These are phyloP conservation scores for Acephala macrosclerotiorum DNA, from an alignment of 2,329 filamentous ascomycete species.

Conservation along the genomic window DNA sequence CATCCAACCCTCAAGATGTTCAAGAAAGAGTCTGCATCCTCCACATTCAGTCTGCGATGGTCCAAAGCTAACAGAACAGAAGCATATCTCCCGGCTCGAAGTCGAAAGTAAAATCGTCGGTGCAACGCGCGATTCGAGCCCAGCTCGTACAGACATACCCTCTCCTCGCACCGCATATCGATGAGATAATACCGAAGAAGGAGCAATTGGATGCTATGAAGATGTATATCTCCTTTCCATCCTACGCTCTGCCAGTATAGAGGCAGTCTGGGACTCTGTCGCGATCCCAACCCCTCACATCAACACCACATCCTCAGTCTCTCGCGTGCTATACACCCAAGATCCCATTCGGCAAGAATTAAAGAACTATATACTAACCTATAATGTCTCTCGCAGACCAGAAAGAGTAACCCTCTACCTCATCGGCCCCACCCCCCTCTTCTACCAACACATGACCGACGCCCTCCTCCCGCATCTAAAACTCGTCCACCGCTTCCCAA, in stretches of 20 bases:
- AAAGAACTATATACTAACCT: constrained; percentile 21
- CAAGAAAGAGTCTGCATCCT: constrained; percentile 79
- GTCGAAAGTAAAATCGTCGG: constrained; percentile 97
- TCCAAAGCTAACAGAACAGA: constrained; percentile 33
- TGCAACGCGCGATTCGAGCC: constrained; percentile 84
- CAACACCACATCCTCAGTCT: neutral
- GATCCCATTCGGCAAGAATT: neutral
- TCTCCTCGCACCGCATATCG: constrained; percentile 84
- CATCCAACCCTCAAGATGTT: constrained; percentile 69
- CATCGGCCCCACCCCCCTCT: constrained; percentile 78
- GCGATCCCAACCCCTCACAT: neutral
- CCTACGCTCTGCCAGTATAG: neutral
- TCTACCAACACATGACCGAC: constrained; percentile 83
- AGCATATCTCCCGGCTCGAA: constrained; percentile 82
- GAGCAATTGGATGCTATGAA: constrained; percentile 89
- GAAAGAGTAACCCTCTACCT: constrained; percentile 91
- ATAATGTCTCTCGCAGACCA: constrained; percentile 56
- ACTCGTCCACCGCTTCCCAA: constrained; percentile 89
- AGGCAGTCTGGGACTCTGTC: neutral
- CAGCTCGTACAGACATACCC: constrained; percentile 87
- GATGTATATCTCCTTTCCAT: constrained; percentile 58
- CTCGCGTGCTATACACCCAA: neutral
- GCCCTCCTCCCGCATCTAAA: constrained; percentile 86
- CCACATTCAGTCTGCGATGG: neutral
- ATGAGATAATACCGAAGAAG: constrained; percentile 96